Base-by-base conservation (phyloP, 2,329 filamentous ascomycete genomes). In the Hyphodiscus sp. region DNA sequence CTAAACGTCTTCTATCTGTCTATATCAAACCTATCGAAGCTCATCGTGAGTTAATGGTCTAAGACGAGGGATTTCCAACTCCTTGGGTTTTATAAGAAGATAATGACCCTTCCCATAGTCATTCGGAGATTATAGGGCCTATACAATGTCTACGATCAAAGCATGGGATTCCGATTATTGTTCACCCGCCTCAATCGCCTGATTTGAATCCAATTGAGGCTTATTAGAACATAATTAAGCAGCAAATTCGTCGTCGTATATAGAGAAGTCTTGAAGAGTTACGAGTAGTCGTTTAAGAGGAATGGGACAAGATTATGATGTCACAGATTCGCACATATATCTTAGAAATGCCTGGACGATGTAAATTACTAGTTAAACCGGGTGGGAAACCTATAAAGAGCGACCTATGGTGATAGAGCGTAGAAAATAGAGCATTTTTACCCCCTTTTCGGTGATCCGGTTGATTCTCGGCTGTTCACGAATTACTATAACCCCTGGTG, bases 391-490 rank as follows among this genome's bases (percentile, higher is more conserved):
- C 41, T n/a, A 44, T 44, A 9, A 44, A 44, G 41, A 44, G 41
- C 19, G 19, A 44, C n/a, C n/a, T 44, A n/a, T 44, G 41, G 41
- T 44, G 19, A 44, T 20, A n/a, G 8, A 44, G 19, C 8, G 16
- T 44, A 86, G 29, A 33, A 33, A 33, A 33, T 33, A 33, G 29
- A 33, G 29, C 29, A 33, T 33, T 33, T 33, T 33, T 7, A 33
- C 29, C 29, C 29, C 29, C 13, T 8, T 33, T 33, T 33, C 29
- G 29, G 13, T 33, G 29, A 33, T 33, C 29, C 29, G 29, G 29
- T 13, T 33, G 13, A 33, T 33, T 33, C n/a, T n/a, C n/a, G n/a
- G n/a, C n/a, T n/a, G n/a, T n/a, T n/a, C n/a, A n/a, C n/a, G n/a
- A n/a, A n/a, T 94, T 57, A n/a, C n/a, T n/a, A n/a, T n/a, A n/a